Conservation (phyloP, 139 green algal genomes). For the Pleodorina starrii region DNA sequence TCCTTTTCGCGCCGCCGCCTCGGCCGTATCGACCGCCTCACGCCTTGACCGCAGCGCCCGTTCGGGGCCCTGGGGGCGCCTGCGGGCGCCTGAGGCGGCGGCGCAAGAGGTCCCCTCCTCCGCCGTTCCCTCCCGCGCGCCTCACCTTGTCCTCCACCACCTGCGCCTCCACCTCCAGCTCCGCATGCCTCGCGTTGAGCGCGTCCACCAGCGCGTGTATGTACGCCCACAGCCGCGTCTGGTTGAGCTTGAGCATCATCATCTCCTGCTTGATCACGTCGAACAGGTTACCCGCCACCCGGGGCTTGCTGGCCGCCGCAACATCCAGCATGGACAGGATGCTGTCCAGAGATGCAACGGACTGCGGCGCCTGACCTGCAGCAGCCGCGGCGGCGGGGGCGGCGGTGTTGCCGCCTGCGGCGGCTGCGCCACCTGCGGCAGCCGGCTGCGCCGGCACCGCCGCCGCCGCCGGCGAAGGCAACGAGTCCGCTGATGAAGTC, state of each 20-base stretch:
- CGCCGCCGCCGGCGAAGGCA: too few relatives aligned
- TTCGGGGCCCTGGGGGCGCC: too few relatives aligned
- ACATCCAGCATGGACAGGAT: constrained; percentile 58
- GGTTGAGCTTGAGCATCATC: constrained; percentile 53
- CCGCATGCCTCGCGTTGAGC: constrained; percentile 26
- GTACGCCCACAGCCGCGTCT: constrained; percentile 44
- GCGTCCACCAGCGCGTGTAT: constrained; percentile 39
- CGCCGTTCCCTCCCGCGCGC: too few relatives aligned
- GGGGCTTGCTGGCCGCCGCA: constrained; percentile 50
- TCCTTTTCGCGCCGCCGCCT: too few relatives aligned
- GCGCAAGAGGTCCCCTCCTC: too few relatives aligned
- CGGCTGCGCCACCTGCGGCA: too few relatives aligned
- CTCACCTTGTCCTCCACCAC: constrained; percentile 23
- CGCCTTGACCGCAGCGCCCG: too few relatives aligned
- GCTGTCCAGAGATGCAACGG: constrained; percentile 50
- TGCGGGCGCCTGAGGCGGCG: too few relatives aligned
- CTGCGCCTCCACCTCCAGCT: constrained; percentile 37
- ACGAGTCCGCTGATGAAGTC: neutral
- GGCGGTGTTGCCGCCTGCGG: neutral
- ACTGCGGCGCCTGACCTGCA: neutral
- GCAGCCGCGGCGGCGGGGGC: neutral
- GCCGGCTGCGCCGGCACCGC: neutral
- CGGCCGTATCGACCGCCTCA: too few relatives aligned
- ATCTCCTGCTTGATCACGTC: constrained; percentile 74
- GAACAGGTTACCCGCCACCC: constrained; percentile 57